A percentile compares a stretch with the other conserved stretches of the same genome.
phyloP scores from a whole-genome alignment of 2,329 filamentous ascomycete species.

The Cladosporium sp. region DNA sequence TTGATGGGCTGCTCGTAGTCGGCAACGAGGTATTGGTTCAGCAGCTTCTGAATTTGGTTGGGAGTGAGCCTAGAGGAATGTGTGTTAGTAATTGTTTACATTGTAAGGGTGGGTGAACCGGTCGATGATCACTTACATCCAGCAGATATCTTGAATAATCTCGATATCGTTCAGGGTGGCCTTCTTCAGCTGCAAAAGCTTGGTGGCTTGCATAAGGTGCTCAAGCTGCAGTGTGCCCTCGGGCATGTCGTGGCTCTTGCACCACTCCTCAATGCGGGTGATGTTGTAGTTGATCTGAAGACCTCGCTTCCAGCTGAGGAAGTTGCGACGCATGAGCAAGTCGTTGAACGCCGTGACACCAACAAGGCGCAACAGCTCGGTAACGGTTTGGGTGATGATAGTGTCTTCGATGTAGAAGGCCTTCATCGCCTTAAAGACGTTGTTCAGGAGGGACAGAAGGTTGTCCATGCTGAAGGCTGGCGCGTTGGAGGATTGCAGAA shows the following conservation, averaged over 20 bases:
- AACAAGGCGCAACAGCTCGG: constrained; percentile 86
- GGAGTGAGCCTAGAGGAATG: constrained; percentile 72
- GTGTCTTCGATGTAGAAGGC: constrained; percentile 95
- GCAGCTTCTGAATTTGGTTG: constrained; percentile 97
- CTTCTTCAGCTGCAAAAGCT: constrained; percentile 97
- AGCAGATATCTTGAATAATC: constrained; percentile 99
- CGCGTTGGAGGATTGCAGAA: constrained; percentile 82
- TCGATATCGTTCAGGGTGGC: constrained; percentile 98
- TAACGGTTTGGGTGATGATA: constrained; percentile 94
- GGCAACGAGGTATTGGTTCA: constrained; percentile 97
- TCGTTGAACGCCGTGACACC: constrained; percentile 99
- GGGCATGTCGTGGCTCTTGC: constrained; percentile 99
- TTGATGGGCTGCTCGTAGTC: constrained; percentile 99
- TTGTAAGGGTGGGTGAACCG: not conserved
- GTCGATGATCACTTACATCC: constrained; percentile 72
- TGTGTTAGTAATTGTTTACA: not conserved
- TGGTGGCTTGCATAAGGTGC: constrained; percentile 99
- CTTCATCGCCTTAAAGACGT: constrained; percentile 98
- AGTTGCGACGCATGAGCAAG: constrained; percentile 94
- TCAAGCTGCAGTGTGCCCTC: constrained; percentile 96
- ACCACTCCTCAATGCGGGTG: constrained; percentile 98
- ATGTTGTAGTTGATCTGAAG: constrained; percentile 99
- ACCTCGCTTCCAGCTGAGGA: constrained; percentile 98
- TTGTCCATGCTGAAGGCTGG: constrained; percentile 99
- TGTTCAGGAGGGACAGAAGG: constrained; percentile 90